Evolutionary conservation across 2,329 filamentous ascomycete genomes (phyloP), one percentile per base, ranked within the genome.

Genomic region (Claviceps sp.): DNA sequence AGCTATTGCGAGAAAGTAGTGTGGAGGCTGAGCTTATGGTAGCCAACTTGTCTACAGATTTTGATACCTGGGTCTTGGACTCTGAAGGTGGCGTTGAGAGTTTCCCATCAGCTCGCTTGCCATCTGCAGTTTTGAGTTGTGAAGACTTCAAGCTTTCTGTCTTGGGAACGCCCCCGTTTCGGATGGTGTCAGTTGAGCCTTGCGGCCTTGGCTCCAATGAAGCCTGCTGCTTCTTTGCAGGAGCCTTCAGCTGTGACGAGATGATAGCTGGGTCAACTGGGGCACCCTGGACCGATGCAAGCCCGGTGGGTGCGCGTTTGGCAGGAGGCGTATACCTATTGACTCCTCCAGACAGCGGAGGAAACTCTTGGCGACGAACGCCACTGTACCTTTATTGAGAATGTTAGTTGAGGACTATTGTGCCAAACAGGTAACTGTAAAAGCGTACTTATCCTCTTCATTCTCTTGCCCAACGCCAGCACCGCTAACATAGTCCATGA

Each of bases 261-360:
- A 96, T 94, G 62, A 95, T 95, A 37, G 90, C 87, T 54, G 88
- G 88, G 63, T 95, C 88, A 49, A 91, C 79, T 14, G 87, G 87
- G 42, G 82, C 86, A 44, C 88, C 85, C 57, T 81, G 77, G 22
- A 90, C 83, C 8, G 83, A 86, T 4, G 88, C 74, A 56, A 87
- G 79, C 26, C 76, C 82, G 36, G 85, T 80, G 17, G 88, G 87
- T 8, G 90, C 85, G 59, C 93, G 82, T 66, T 88, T 80, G 17
- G 88, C 91, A 4, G 93, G 93, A 37, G 93, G 91, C 0, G 86
- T 95, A 66, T 98, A 98, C 67, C 88, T 91, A 67, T 79, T 79
- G 57, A 75, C 72, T 17, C 73, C 47, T 47, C 55, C 56, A 17
- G 71, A 63, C 36, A 94, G 73, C n/a, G 85, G 77, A 5, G 84